Percentiles rank a stretch among this genome's conserved stretches.
These are phyloP conservation scores for Colletotrichum acutatum DNA, from an alignment of 2,329 filamentous ascomycete genomes.

Conservation along the genomic window DNA sequence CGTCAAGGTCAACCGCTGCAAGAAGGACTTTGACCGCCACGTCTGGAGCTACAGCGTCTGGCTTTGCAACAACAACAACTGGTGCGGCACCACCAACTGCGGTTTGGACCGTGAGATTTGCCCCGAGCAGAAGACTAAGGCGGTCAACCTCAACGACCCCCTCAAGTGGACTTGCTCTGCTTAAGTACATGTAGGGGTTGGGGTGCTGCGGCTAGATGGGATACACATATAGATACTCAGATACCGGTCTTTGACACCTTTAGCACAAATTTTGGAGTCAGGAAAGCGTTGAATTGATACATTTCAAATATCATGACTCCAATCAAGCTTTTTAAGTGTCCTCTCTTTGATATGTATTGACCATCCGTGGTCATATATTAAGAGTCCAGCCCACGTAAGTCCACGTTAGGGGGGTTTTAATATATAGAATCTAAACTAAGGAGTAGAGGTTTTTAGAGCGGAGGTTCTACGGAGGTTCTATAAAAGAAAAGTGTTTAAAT, in stretches of 20 bases:
- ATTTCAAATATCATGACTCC: too few species aligned
- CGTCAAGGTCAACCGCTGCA: conserved; percentile 15
- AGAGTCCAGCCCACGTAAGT: too few species aligned
- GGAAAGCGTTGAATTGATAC: background rate
- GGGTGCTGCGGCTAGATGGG: background rate
- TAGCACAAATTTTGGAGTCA: background rate
- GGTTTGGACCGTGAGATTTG: background rate
- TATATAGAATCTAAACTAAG: too few species aligned
- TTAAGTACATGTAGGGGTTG: background rate
- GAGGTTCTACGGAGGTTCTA: too few species aligned
- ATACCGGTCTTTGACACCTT: background rate
- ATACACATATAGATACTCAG: background rate
- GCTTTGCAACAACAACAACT: conserved; percentile 8
- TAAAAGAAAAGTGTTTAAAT: too few species aligned
- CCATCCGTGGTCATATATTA: too few species aligned
- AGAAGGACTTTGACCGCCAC: conserved; percentile 7
- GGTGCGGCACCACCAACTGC: background rate
- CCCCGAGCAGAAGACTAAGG: background rate
- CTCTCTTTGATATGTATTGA: too few species aligned
- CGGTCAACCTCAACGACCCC: background rate
- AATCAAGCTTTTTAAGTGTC: too few species aligned
- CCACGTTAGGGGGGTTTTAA: too few species aligned
- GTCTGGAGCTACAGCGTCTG: conserved; percentile 14
- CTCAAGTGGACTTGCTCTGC: background rate
- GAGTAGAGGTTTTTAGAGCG: too few species aligned